Conservation (phyloP, 345 rosid species). For the Syzygium grande region DNA sequence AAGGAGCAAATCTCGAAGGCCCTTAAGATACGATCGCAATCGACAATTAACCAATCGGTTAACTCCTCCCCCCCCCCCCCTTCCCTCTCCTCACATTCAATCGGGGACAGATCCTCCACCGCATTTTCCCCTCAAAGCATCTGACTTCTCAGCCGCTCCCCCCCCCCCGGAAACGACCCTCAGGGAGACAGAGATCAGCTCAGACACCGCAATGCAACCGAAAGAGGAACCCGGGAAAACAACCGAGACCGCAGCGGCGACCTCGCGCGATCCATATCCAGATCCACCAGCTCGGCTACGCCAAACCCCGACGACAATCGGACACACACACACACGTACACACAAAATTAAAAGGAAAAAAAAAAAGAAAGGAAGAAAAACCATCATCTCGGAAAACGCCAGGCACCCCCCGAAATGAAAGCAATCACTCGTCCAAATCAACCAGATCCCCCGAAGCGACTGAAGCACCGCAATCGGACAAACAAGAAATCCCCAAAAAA, state of each 20-base stretch:
- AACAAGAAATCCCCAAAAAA: not conserved
- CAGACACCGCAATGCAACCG: not conserved
- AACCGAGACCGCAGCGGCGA: not conserved
- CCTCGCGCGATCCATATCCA: not conserved
- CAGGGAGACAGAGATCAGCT: not conserved
- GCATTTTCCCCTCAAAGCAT: not conserved
- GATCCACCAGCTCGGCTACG: not conserved
- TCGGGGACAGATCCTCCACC: not conserved
- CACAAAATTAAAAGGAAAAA: too few relatives aligned
- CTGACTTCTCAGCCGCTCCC: not conserved
- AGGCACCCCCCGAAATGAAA: not conserved
- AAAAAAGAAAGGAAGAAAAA: not conserved
- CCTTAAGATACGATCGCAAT: too few relatives aligned
- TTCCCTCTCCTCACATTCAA: not conserved
- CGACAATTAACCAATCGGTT: too few relatives aligned
- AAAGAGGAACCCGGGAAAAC: not conserved
- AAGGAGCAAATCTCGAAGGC: not conserved
- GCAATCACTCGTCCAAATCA: not conserved
- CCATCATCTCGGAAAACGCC: not conserved
- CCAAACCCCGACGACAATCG: not conserved
- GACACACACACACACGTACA: not conserved
- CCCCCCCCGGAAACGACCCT: not conserved
- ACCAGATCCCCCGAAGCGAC: not conserved
- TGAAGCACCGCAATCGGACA: not conserved
- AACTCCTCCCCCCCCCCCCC: too few relatives aligned